phyloP scores from a whole-genome alignment of 1,284 basidiomycete species.

The Cerioporus squamosus region DNA sequence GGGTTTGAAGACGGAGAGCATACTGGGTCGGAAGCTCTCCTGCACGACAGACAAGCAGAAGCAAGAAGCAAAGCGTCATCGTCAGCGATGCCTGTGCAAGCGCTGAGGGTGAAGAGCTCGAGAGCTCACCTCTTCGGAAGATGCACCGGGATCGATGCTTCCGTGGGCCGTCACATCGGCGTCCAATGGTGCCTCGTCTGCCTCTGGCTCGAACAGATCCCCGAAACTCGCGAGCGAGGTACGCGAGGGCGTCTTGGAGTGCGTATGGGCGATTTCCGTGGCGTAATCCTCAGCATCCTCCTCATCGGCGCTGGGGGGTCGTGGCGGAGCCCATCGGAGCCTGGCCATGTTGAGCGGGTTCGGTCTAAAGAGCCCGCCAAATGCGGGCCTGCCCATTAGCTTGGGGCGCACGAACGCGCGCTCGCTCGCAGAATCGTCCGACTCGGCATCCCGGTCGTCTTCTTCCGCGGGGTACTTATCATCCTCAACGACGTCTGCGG shows the following conservation, averaged over 20 bases:
- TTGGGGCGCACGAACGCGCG: constrained; percentile 35
- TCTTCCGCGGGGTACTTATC: constrained; percentile 2
- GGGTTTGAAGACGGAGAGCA: constrained; percentile 21
- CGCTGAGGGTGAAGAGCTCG: constrained; percentile 5
- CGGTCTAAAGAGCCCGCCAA: constrained; percentile 45
- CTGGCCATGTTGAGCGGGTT: constrained; percentile 57
- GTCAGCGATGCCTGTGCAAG: neutral
- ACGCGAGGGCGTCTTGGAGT: constrained; percentile 9
- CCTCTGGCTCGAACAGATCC: constrained; percentile 24
- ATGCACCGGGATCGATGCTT: constrained; percentile 20
- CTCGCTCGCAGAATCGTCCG: constrained; percentile 14
- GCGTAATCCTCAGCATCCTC: constrained; percentile 22
- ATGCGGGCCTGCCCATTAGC: constrained; percentile 18
- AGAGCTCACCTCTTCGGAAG: constrained; percentile 25
- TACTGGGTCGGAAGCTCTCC: constrained; percentile 25
- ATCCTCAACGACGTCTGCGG: constrained; percentile 2
- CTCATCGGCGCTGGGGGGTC: constrained; percentile 13
- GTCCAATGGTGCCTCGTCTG: constrained; percentile 8
- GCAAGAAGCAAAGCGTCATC: neutral
- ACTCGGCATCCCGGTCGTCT: constrained; percentile 25
- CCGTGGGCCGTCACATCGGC: constrained; percentile 9
- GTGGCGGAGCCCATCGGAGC: constrained; percentile 50
- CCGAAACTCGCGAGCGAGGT: constrained; percentile 34
- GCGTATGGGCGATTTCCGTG: constrained; percentile 1
- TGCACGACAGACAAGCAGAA: neutral